Evolutionary conservation across 768 basidiomycete species (phyloP), one percentile per base, ranked within the genome.

Genomic region (Mycena belliarum): DNA sequence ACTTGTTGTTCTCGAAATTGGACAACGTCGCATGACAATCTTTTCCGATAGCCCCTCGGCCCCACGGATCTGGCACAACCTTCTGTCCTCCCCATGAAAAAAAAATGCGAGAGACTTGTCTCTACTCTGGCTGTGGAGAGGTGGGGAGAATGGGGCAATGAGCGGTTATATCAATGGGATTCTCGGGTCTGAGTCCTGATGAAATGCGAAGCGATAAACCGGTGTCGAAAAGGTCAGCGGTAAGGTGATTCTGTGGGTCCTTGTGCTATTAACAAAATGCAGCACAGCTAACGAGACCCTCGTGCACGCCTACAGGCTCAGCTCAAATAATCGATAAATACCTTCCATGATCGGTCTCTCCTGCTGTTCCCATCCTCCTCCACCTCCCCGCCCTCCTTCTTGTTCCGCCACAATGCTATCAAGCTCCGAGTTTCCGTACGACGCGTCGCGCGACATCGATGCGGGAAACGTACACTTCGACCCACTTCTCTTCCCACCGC

Each of bases 241-340:
- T 1, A 5, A 33, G 25, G 43, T 38, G 37, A 32, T 45, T 24
- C 10, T 42, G 57, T 59, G 57, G 57, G 57, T 59, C 51, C 57
- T 7, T 10, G 21, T 16, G 29, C 1, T 20, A 15, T 23, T 7
- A 16, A n/a, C 4, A 49, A 20, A 50, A 50, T 55, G 53, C 21
- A 55, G 37, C 55, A 56, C 41, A 25, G 48, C 41, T 32, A 26
- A 28, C 38, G 7, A n/a, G 28, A 18, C 18, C 28, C 35, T 42
- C 29, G 9, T 47, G 14, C 18, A 7, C 28, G 45, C 33, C n/a
- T 42, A 21, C 47, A 44, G 42, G 42, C 49, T 40, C 55, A 40
- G 28, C 35, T 41, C 49, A 40, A 3, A 25, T n/a, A 16, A 7
- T 18, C 8, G 26, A 46, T 57, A 57, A 57, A 57, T 57, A 57